phyloP scores from a whole-genome alignment of 768 basidiomycete genomes.

The Tricholoma terreum region DNA sequence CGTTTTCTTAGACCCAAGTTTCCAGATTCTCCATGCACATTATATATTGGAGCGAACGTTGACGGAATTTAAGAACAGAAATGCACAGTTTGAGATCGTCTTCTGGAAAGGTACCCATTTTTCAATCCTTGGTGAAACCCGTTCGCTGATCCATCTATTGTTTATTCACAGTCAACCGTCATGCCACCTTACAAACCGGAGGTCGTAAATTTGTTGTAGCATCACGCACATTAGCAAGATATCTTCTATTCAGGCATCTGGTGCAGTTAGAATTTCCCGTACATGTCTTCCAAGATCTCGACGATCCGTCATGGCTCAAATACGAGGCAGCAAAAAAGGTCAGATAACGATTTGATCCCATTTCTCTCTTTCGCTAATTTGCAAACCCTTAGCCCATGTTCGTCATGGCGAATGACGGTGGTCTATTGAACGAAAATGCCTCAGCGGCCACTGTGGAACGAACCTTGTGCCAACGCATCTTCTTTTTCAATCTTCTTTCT shows the following conservation, averaged over 20 bases:
- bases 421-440: conserved; percentile 15
- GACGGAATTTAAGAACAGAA: conserved; percentile 44
- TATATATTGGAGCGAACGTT: conserved; percentile 52
- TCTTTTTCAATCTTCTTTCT: conserved; percentile 48
- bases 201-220: conserved; percentile 31
- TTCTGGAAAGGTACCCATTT: no score
- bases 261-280: conserved; percentile 38
- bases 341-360: background rate
- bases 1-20: conserved; percentile 41
- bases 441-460: conserved; percentile 12
- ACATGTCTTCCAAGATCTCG: conserved; percentile 41
- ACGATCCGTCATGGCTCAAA: conserved; percentile 47
- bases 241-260: conserved; percentile 50
- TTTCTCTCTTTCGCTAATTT: background rate
- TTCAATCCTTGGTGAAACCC: no score
- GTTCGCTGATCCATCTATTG: background rate
- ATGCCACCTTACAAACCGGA: conserved; percentile 40
- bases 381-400: conserved; percentile 58
- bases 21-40: conserved; percentile 63
- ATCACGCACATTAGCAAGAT: conserved; percentile 52
- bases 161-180: conserved; percentile 37
- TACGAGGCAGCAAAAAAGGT: conserved; percentile 45
- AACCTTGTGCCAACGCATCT: conserved; percentile 45
- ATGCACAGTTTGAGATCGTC: conserved; percentile 47
- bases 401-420: conserved; percentile 56